Base-by-base conservation (phyloP, 345 rosid species). In the Microcos paniculata region DNA sequence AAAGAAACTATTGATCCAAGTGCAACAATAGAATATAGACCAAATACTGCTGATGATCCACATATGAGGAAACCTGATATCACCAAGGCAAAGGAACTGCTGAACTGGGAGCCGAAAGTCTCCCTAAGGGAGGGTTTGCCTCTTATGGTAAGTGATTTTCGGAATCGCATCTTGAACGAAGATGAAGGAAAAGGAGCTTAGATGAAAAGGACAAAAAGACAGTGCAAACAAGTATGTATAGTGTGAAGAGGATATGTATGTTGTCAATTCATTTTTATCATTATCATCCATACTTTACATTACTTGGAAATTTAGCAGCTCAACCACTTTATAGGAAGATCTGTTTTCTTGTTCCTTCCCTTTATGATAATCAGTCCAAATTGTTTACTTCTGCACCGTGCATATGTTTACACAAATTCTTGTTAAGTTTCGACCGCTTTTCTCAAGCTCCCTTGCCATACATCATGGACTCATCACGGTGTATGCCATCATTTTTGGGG, bases 11-110 rank as follows among this genome's bases (percentile, higher is more conserved):
- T 96, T 53, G 99, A 96, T 83, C 78, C 99, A 8, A 96, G 96
- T 61, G 98, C 99, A 52, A 90, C 91, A 7, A 88, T 96, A 85
- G 98, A 93, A 76, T 96, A 87, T 82, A 90, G 26, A 80, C 91
- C 94, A 31, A 96, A 96, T 79, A 96, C 99, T 58, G 96, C 94
- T 1, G 99, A 96, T 56, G 98, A 96, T 84, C 99, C 99, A 24
- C 97, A 92, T 76, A 93, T 83, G 87, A 90, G 99, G 84, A 96
- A 96, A 81, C 98, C 98, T 9, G 98, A 96, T 70, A 96, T 96
- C 68, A 82, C 87, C 88, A 93, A 90, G 82, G 99, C 99, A 48
- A 96, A 92, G 86, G 88, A 93, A 59, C 80, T 88, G 58, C 85
- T 96, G 74, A 96, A 90, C 87, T 93, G 99, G 99, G 96, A 92